phyloP scores from a whole-genome alignment of 352 stramenopile species.

The Pythium apleroticum region DNA sequence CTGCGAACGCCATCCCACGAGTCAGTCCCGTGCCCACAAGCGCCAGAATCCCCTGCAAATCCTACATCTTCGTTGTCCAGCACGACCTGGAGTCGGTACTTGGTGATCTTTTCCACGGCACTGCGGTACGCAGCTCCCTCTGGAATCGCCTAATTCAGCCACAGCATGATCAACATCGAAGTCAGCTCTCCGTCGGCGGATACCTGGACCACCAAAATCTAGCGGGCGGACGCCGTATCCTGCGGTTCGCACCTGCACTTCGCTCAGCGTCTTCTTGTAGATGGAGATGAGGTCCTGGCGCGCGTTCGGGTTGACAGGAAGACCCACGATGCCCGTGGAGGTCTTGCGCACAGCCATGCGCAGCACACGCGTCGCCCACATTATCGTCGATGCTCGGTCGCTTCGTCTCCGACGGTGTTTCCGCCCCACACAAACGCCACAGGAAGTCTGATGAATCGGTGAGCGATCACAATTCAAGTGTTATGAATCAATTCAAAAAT shows the following conservation, averaged over 20 bases:
- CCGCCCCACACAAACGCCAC: conserved; percentile 29
- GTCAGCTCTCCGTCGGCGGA: not conserved
- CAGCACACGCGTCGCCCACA: conserved; percentile 83
- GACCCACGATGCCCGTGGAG: conserved; percentile 81
- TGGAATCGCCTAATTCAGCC: conserved; percentile 47
- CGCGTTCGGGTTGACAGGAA: conserved; percentile 82
- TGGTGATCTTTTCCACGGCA: conserved; percentile 84
- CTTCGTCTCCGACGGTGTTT: conserved; percentile 23
- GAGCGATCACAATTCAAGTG: conserved; percentile 22
- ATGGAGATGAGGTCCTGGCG: conserved; percentile 83
- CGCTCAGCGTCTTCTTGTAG: conserved; percentile 81
- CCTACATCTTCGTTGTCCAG: conserved; percentile 72
- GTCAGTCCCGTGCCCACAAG: not conserved
- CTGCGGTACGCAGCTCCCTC: conserved; percentile 67
- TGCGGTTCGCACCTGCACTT: conserved; percentile 56
- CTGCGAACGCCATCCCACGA: conserved; percentile 24
- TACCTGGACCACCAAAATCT: conserved; percentile 21
- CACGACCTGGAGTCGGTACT: conserved; percentile 78
- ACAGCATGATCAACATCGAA: not conserved
- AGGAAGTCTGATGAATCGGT: conserved; percentile 22
- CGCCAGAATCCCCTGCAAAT: not conserved
- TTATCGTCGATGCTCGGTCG: conserved; percentile 28
- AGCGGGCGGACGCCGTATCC: not conserved
- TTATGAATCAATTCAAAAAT: conserved; percentile 18
- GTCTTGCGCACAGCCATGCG: conserved; percentile 88